These are phyloP conservation scores for Yarrowia alimentaria DNA, from an alignment of 805 yeast genomes.

Conservation along the genomic window DNA sequence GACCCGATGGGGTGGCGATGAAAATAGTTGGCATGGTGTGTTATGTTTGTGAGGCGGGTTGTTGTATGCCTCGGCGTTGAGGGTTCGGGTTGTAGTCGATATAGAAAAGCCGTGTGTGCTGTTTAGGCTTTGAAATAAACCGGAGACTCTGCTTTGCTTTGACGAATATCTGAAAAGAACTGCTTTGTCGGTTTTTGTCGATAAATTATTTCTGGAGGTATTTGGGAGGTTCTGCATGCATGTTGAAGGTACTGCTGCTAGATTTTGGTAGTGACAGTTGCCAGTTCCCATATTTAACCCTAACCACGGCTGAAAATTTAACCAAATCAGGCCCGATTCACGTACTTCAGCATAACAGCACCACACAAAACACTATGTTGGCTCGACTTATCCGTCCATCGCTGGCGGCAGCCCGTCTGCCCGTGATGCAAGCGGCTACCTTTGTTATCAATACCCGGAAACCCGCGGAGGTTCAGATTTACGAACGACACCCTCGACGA, in stretches of 20 bases:
- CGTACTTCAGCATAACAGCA: constrained; percentile 8
- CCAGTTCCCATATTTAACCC: not conserved
- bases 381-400: constrained; percentile 27
- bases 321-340: constrained; percentile 2
- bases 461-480: constrained; percentile 36
- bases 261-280: no score
- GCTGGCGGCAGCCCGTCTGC: constrained; percentile 26
- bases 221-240: no score
- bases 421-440: constrained; percentile 20
- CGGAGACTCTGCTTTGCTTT: no score
- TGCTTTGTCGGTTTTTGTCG: no score
- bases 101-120: no score
- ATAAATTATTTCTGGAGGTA: no score
- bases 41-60: not conserved
- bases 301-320: constrained; percentile 20
- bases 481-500: constrained; percentile 39
- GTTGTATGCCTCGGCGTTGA: no score
- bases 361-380: constrained; percentile 7
- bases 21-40: constrained; percentile 28
- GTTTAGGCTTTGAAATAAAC: no score
- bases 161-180: no score
- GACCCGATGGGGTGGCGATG: constrained; percentile 29
- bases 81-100: no score
- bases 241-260: no score
- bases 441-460: constrained; percentile 2